phyloP scores from a whole-genome alignment of 768 basidiomycete species.

The Astraeus odoratus region DNA sequence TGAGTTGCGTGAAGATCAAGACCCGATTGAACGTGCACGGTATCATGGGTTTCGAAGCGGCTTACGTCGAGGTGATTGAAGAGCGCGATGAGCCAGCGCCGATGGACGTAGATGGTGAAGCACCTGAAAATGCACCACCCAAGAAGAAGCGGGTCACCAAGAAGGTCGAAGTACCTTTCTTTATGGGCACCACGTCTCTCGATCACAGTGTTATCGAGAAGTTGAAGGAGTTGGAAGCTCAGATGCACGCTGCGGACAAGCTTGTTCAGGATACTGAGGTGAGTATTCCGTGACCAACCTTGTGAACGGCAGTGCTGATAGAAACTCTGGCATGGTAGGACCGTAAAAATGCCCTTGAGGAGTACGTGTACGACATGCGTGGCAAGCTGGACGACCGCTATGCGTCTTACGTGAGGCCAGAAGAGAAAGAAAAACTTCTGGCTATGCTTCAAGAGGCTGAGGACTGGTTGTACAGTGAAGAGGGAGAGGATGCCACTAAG shows the following conservation, averaged over 20 bases:
- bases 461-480: slow-evolving; percentile 96
- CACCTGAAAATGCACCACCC: slow-evolving; percentile 31
- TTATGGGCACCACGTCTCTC: slow-evolving; percentile 56
- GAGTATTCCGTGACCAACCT: slow-evolving; percentile 16
- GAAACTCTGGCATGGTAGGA: slow-evolving; percentile 43
- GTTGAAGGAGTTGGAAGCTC: slow-evolving; percentile 73
- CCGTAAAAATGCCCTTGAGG: slow-evolving; percentile 97
- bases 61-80: slow-evolving; percentile 79
- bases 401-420: slow-evolving; percentile 60
- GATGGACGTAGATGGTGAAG: slow-evolving; percentile 61
- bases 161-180: slow-evolving; percentile 78
- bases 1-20: slow-evolving; percentile 85
- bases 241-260: slow-evolving; percentile 90
- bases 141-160: slow-evolving; percentile 85
- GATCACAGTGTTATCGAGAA: slow-evolving; percentile 58
- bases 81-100: slow-evolving; percentile 63
- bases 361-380: slow-evolving; percentile 95
- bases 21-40: slow-evolving; percentile 83
- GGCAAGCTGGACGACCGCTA: slow-evolving; percentile 89
- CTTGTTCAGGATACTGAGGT: slow-evolving; percentile 98
- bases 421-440: slow-evolving; percentile 76
- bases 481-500: slow-evolving; percentile 92
- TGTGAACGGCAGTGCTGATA: slow-evolving; percentile 1
- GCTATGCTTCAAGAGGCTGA: slow-evolving; percentile 70
- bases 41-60: slow-evolving; percentile 76